phyloP scores from a whole-genome alignment of 805 yeast genomes.

The Ogataea saltuana region DNA sequence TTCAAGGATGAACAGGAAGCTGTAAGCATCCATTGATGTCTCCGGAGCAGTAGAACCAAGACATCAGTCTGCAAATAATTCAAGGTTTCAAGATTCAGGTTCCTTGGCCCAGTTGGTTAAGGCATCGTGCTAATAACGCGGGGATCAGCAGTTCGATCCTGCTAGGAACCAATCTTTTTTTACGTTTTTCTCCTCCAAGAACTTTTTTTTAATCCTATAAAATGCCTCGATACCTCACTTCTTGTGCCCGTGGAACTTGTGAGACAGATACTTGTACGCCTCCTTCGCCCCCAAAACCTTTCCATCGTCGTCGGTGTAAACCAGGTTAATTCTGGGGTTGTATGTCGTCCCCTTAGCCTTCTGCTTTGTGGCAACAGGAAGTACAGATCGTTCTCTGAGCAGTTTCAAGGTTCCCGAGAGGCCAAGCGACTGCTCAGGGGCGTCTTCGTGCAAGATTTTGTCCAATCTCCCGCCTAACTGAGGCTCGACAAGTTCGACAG shows the following conservation, averaged over 20 bases:
- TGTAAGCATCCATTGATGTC: too few species aligned
- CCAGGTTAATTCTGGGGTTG: slow-evolving; percentile 51
- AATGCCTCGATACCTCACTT: slow-evolving; percentile 6
- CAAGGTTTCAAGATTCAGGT: slow-evolving; percentile 19
- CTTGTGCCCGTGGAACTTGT: slow-evolving; percentile 69
- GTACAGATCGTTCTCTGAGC: slow-evolving; percentile 25
- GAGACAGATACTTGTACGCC: slow-evolving; percentile 77
- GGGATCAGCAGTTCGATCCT: slow-evolving; percentile 85
- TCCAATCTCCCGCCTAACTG: slow-evolving; percentile 12
- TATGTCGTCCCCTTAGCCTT: slow-evolving; percentile 28
- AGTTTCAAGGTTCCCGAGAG: slow-evolving; percentile 39
- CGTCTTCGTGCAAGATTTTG: slow-evolving; percentile 17
- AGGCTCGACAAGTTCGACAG: too few species aligned
- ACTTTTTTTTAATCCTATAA: background rate
- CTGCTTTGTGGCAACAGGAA: slow-evolving; percentile 1
- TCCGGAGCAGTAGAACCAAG: too few species aligned
- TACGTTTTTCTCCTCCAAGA: background rate
- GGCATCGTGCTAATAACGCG: slow-evolving; percentile 48
- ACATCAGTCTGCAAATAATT: too few species aligned
- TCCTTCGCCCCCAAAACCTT: slow-evolving; percentile 58
- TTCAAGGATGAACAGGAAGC: too few species aligned
- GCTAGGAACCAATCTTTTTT: slow-evolving; percentile 66
- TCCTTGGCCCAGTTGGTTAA: slow-evolving; percentile 48
- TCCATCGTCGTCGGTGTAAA: slow-evolving; percentile 67
- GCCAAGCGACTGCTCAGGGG: slow-evolving; percentile 28